Percentiles rank a stretch among this genome's conserved stretches.
Evolutionary conservation across 169 alveolate genomes (phyloP).

Genomic region (Plasmodium chabaudi): DNA sequence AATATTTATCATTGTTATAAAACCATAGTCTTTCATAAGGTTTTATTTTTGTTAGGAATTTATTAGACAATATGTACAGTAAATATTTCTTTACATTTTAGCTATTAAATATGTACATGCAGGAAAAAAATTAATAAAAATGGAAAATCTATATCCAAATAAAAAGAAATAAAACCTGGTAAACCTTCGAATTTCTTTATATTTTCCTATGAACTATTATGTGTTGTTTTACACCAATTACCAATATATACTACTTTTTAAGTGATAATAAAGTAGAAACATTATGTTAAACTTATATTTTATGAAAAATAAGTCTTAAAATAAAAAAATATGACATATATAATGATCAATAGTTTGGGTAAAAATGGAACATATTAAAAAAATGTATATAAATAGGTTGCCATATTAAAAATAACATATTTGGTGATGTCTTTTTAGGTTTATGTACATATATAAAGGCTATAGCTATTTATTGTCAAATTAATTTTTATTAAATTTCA

Average conservation of each 20-base stretch:
- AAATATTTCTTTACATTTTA: slow-evolving; percentile 18
- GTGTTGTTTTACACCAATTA: neutral
- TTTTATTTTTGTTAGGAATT: neutral
- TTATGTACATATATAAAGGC: no score
- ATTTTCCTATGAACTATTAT: slow-evolving; percentile 42
- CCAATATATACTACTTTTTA: slow-evolving; percentile 9
- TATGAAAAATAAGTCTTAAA: slow-evolving; percentile 35
- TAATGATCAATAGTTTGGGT: neutral
- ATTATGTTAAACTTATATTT: neutral
- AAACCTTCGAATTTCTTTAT: slow-evolving; percentile 20
- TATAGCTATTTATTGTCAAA: no score
- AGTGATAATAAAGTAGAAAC: slow-evolving; percentile 11
- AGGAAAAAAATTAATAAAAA: slow-evolving; percentile 24
- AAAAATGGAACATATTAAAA: slow-evolving; percentile 2
- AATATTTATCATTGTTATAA: slow-evolving; percentile 16
- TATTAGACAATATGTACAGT: slow-evolving; percentile 4
- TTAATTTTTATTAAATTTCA: no score
- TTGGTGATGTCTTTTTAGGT: no score
- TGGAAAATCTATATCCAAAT: slow-evolving; percentile 29
- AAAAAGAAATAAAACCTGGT: slow-evolving; percentile 19
- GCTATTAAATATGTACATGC: slow-evolving; percentile 22
- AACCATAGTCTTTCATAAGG: neutral
- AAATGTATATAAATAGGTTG: neutral
- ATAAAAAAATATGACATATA: neutral
- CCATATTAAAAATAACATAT: neutral